Evolutionary conservation across 805 yeast genomes (phyloP).

Genomic region (Yarrowia yakushimensis): DNA sequence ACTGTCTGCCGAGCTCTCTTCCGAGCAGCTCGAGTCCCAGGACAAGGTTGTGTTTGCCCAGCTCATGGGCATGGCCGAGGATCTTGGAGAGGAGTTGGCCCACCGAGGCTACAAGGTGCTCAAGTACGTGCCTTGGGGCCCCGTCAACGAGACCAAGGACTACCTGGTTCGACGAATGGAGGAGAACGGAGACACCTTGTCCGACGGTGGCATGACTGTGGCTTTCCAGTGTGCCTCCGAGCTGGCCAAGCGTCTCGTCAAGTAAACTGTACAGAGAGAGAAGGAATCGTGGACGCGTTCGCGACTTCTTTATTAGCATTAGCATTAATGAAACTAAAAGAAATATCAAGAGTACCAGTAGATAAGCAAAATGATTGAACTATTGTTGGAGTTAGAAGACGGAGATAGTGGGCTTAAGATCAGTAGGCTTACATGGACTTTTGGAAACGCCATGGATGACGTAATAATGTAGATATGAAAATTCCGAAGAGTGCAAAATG

Average conservation of each 20-base stretch:
- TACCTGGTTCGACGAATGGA: conserved; percentile 84
- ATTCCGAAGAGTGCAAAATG: too few relatives aligned
- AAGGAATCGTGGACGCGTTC: background rate
- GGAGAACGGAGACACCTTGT: conserved; percentile 93
- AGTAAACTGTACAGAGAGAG: background rate
- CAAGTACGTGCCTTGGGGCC: conserved; percentile 98
- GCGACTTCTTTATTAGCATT: conserved; percentile 17
- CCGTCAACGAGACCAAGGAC: conserved; percentile 88
- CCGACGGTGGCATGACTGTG: conserved; percentile 39
- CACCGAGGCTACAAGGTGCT: conserved; percentile 67
- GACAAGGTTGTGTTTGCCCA: conserved; percentile 73
- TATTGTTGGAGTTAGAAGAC: too few relatives aligned
- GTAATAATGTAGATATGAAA: too few relatives aligned
- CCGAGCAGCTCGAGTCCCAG: conserved; percentile 24
- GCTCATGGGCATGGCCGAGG: conserved; percentile 93
- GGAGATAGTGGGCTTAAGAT: too few relatives aligned
- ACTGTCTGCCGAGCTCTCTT: conserved; percentile 38
- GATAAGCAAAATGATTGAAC: too few relatives aligned
- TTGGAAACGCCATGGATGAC: too few relatives aligned
- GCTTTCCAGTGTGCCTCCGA: conserved; percentile 32
- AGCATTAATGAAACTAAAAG: conserved; percentile 20
- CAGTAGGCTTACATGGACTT: too few relatives aligned
- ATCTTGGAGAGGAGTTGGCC: conserved; percentile 72
- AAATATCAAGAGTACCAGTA: background rate
- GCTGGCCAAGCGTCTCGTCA: conserved; percentile 26